Evolutionary conservation across 2,329 filamentous ascomycete genomes (phyloP).

Genomic region (Pseudogymnoascus sp.): DNA sequence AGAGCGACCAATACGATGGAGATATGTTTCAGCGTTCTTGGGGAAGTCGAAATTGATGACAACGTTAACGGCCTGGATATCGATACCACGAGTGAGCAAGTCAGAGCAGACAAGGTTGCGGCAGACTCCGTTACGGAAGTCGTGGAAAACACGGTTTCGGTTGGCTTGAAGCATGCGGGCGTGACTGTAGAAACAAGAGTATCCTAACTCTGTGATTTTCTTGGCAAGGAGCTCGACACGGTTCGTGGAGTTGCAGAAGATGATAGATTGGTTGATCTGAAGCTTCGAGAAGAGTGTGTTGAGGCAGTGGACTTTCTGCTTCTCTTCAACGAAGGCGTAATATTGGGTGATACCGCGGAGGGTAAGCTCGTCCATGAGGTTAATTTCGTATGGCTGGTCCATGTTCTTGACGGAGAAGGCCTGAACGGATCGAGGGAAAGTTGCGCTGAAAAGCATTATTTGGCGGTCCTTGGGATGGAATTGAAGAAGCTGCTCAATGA

Average conservation of each 20-base stretch:
- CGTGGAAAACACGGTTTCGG: slow-evolving; percentile 97
- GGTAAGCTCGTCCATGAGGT: slow-evolving; percentile 98
- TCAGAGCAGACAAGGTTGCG: slow-evolving; percentile 98
- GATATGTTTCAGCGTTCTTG: slow-evolving; percentile 97
- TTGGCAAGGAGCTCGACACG: slow-evolving; percentile 95
- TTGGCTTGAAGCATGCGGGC: slow-evolving; percentile 96
- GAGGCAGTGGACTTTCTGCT: slow-evolving; percentile 97
- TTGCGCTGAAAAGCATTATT: slow-evolving; percentile 98
- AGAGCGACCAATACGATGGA: slow-evolving; percentile 96
- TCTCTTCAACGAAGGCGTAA: slow-evolving; percentile 98
- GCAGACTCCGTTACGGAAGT: slow-evolving; percentile 96
- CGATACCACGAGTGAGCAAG: slow-evolving; percentile 93
- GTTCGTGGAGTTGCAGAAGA: slow-evolving; percentile 99
- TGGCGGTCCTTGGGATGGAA: slow-evolving; percentile 97
- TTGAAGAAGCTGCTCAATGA: slow-evolving; percentile 89
- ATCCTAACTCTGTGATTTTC: slow-evolving; percentile 98
- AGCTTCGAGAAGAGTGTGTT: slow-evolving; percentile 99
- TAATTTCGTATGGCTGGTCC: slow-evolving; percentile 94
- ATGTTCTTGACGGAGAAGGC: slow-evolving; percentile 98
- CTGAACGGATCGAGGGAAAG: slow-evolving; percentile 95
- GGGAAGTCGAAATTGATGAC: slow-evolving; percentile 99
- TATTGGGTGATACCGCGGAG: slow-evolving; percentile 98
- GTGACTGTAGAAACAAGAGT: slow-evolving; percentile 99
- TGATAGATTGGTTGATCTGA: slow-evolving; percentile 99
- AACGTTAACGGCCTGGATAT: slow-evolving; percentile 98